Percentiles rank a stretch among this genome's conserved stretches.
Evolutionary conservation across 179 eudicot species (phyloP).

Genomic region (Carnegiea gigantea): DNA sequence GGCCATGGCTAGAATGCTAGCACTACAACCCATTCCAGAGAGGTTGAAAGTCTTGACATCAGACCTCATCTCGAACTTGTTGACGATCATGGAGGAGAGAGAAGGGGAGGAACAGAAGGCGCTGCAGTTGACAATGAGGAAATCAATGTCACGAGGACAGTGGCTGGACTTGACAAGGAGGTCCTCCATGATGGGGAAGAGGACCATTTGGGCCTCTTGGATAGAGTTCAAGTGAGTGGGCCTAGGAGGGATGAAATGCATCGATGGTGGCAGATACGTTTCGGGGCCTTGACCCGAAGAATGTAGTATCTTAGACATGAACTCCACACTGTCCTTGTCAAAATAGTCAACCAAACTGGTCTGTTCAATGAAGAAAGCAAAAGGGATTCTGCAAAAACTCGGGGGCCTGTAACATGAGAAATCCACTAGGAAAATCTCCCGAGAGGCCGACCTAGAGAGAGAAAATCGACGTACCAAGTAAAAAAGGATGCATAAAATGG

Average conservation of each 20-base stretch:
- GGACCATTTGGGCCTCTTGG: no score
- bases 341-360: constrained; percentile 25
- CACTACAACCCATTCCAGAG: no score
- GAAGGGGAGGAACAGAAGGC: no score
- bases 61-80: no score
- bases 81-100: no score
- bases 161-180: no score
- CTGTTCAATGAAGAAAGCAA: constrained; percentile 56
- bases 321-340: constrained; percentile 38
- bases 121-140: no score
- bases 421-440: constrained; percentile 56
- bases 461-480: constrained; percentile 7
- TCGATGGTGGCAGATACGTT: constrained; percentile 66
- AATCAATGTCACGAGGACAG: no score
- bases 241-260: constrained; percentile 49
- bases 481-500: constrained; percentile 21
- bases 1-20: no score
- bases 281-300: constrained; percentile 64
- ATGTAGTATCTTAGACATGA: constrained; percentile 55
- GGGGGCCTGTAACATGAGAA: constrained; percentile 76
- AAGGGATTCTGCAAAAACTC: constrained; percentile 53
- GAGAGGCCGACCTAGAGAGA: constrained; percentile 19
- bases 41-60: no score
- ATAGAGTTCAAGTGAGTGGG: no score
- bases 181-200: no score